Base-by-base conservation (phyloP, 768 basidiomycete species). In the Leucogyrophana mollusca region DNA sequence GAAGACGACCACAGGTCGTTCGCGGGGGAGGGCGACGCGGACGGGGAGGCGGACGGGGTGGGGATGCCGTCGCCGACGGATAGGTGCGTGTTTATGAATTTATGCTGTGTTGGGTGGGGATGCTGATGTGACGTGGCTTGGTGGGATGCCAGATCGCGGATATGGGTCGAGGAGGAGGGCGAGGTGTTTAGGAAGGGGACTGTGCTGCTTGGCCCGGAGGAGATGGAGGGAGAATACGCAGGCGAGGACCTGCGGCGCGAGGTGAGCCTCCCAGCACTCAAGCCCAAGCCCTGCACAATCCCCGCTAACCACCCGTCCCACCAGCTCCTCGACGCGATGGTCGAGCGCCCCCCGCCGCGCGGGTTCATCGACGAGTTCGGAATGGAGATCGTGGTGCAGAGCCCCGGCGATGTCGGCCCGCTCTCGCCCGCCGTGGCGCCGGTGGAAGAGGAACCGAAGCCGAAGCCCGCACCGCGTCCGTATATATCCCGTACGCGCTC, bases 101-200 rank as follows among this genome's bases (percentile, higher is more conserved):
- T 23, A 17, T 17, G 13, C 22, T 25, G 13, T 27, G 18, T 8
- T 43, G 13, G 1, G 27, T 44, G 33, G 27, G 16, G 47, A 23
- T 53, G 20, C 16, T 39, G 11, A 13, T 9, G 9, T 13, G 18
- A 25, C 34, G 32, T 30, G 43, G 10, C 13, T n/a, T 16, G 9
- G n/a, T 37, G 41, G 9, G 37, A 16, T 14, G 13, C 16, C 41
- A 87, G 89, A 39, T 88, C 87, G 20, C 74, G 82, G 53, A 82
- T 76, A 42, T 90, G 89, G 85, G 87, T 94, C 0, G 89, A 83
- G 45, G 96, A 98, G 62, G 96, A 99, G 62, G 93, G 93, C 0
- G 95, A 98, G 67, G 87, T 98, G 33, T 97, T 97, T 72, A 75
- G 94, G 34, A 94, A 95, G 59, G 93, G 94, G 0, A 82, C 78